phyloP scores from a whole-genome alignment of 2,329 filamentous ascomycete species.

The Trichophyton benhamiae region DNA sequence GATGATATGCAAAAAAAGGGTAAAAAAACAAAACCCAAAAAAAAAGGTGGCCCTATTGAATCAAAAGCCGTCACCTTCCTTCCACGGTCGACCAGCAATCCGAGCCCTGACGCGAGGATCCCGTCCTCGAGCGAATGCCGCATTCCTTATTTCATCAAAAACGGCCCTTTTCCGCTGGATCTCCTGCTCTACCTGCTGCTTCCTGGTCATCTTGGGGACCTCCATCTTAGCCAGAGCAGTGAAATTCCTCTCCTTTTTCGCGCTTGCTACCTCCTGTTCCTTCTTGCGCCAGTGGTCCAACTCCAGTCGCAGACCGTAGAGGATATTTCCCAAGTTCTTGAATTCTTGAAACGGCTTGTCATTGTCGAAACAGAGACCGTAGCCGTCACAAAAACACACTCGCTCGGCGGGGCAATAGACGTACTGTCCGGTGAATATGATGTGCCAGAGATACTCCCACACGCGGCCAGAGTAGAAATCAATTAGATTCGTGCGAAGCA shows the following conservation, averaged over 20 bases:
- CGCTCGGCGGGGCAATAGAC: conserved; percentile 39
- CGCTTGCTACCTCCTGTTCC: conserved; percentile 24
- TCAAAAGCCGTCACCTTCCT: conserved; percentile 45
- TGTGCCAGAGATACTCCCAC: conserved; percentile 55
- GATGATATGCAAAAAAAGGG: background rate
- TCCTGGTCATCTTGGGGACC: conserved; percentile 32
- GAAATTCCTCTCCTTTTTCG: conserved; percentile 15
- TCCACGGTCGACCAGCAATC: conserved; percentile 44
- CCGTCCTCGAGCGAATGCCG: conserved; percentile 40
- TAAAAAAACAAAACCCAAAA: too few species aligned
- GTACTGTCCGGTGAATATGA: conserved; percentile 43
- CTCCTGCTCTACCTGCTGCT: conserved; percentile 32
- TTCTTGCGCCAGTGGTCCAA: conserved; percentile 31
- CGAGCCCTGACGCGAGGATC: conserved; percentile 40
- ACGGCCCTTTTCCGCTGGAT: conserved; percentile 34
- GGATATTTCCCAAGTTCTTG: conserved; percentile 30
- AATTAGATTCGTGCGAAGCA: conserved; percentile 42
- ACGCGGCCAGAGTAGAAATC: conserved; percentile 47
- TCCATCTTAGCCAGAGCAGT: conserved; percentile 20
- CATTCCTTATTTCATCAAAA: conserved; percentile 30
- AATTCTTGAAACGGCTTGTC: conserved; percentile 29
- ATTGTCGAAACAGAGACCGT: conserved; percentile 48
- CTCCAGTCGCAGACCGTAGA: conserved; percentile 27
- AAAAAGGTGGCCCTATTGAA: too few species aligned
- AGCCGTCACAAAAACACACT: conserved; percentile 52